Conservation (phyloP, 306 rosid genomes). For the Delonix regia region DNA sequence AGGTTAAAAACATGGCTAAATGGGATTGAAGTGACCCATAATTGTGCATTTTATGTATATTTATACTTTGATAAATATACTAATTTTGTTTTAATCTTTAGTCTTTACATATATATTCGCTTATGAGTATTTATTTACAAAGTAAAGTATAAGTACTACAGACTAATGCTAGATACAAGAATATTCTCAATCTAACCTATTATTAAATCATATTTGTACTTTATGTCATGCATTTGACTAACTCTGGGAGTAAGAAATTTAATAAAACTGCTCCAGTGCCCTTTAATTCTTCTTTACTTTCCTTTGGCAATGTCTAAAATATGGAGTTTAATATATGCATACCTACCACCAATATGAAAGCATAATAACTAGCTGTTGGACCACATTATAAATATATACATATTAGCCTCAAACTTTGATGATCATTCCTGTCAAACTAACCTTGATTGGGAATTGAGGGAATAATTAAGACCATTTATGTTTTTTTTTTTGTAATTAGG, state of each 20-base stretch:
- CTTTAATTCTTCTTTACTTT: slow-evolving; percentile 21
- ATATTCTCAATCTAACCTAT: neutral
- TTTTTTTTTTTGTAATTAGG: neutral
- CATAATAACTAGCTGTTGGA: slow-evolving; percentile 48
- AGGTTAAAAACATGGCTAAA: neutral
- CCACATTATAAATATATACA: neutral
- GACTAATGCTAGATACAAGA: slow-evolving; percentile 3
- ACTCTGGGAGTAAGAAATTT: neutral
- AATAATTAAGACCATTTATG: neutral
- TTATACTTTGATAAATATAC: no score
- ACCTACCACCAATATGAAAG: slow-evolving; percentile 53
- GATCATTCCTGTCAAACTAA: slow-evolving; percentile 28
- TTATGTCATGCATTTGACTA: slow-evolving; percentile 16
- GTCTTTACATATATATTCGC: neutral
- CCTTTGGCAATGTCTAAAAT: slow-evolving; percentile 20
- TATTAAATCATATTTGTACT: neutral
- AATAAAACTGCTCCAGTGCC: neutral
- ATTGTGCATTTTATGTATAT: neutral
- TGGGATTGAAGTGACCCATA: neutral
- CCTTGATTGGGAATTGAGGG: slow-evolving; percentile 21
- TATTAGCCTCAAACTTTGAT: slow-evolving; percentile 22
- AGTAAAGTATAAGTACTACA: neutral
- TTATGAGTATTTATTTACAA: neutral
- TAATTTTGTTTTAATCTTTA: no score
- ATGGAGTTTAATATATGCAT: slow-evolving; percentile 40